Conservation (phyloP, 192 early-diverging fungal species). For the Gigaspora rosea region DNA sequence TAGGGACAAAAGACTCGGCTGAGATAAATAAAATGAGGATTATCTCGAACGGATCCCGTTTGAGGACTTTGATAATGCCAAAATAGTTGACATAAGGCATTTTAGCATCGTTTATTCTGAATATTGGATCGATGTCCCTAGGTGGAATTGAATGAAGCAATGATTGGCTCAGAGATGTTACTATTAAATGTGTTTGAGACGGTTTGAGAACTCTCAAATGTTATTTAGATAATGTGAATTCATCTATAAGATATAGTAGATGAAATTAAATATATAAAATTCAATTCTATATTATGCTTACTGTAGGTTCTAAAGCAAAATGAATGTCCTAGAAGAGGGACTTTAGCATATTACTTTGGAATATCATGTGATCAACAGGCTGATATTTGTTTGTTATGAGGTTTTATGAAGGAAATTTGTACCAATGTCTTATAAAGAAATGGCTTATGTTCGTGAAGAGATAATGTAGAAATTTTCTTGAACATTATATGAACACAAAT, state of each 20-base stretch:
- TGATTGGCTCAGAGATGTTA: background rate
- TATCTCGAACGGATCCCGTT: background rate
- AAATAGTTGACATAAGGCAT: background rate
- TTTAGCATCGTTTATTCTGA: background rate
- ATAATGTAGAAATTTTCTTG: background rate
- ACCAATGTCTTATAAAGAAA: background rate
- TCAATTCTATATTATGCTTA: background rate
- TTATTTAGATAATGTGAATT: background rate
- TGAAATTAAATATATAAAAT: background rate
- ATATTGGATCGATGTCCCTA: slow-evolving; percentile 8
- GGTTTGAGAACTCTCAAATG: background rate
- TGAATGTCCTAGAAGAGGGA: background rate
- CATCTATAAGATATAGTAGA: background rate
- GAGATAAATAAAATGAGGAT: background rate
- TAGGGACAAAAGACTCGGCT: background rate
- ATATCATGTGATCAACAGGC: background rate
- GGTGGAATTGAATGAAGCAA: background rate
- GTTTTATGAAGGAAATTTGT: background rate
- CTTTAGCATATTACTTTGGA: slow-evolving; percentile 1
- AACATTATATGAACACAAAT: background rate
- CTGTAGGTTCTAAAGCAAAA: background rate
- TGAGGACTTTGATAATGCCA: background rate
- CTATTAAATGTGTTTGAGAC: background rate
- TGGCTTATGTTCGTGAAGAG: background rate
- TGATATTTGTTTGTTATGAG: slow-evolving; percentile 6